Percentiles rank a stretch among this genome's conserved stretches.
These are phyloP conservation scores for Guyanaporus albipodus DNA, from an alignment of 768 basidiomycete species.

Conservation along the genomic window DNA sequence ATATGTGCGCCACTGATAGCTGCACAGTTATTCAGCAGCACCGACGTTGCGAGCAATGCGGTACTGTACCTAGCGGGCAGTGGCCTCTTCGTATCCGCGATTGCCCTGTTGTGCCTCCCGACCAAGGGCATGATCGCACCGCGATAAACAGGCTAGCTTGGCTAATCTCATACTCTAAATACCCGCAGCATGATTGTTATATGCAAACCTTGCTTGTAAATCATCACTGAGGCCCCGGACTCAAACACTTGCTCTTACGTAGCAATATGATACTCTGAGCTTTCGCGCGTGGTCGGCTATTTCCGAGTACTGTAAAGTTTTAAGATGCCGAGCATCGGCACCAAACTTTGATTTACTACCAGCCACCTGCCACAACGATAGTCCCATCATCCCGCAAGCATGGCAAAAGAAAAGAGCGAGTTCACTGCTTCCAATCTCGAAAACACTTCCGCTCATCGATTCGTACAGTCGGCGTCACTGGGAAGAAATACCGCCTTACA, in stretches of 20 bases:
- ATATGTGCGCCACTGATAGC: slow-evolving; percentile 2
- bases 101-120: slow-evolving; percentile 2
- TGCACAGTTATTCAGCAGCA: slow-evolving; percentile 1
- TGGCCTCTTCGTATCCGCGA: slow-evolving; percentile 4
- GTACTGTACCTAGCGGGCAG: slow-evolving; percentile 9
- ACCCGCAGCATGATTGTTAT: no score
- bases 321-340: slow-evolving; percentile 18
- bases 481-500: slow-evolving; percentile 96
- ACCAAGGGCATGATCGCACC: slow-evolving; percentile 9
- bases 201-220: no score
- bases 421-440: neutral
- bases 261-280: no score
- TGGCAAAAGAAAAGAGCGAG: slow-evolving; percentile 27
- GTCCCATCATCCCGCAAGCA: slow-evolving; percentile 9
- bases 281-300: neutral
- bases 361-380: neutral
- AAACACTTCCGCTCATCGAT: neutral
- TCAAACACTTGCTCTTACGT: no score
- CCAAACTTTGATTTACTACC: slow-evolving; percentile 18
- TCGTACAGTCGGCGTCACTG: slow-evolving; percentile 56
- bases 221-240: no score
- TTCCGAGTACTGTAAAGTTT: slow-evolving; percentile 18
- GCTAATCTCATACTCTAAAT: no score
- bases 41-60: slow-evolving; percentile 1
- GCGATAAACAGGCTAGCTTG: neutral